These are phyloP conservation scores for Metschnikowia continentalis DNA, from an alignment of 805 yeast species.

Conservation along the genomic window DNA sequence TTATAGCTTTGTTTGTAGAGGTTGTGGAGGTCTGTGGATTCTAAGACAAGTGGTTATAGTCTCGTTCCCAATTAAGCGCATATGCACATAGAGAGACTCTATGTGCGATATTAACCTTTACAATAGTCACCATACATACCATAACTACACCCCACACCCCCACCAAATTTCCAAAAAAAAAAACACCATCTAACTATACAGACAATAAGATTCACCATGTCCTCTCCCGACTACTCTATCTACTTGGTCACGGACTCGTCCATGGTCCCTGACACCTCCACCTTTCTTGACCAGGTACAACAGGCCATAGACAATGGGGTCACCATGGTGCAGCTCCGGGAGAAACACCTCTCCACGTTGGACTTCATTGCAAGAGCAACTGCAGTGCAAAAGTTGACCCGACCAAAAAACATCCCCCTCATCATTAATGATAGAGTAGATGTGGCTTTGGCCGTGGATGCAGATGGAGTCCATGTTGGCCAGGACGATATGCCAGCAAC, in stretches of 20 bases:
- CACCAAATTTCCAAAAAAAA: no score
- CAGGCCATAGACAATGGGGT: constrained; percentile 67
- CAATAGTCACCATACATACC: no score
- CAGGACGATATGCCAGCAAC: constrained; percentile 77
- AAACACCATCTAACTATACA: no score
- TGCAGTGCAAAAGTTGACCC: constrained; percentile 59
- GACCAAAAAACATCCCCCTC: constrained; percentile 59
- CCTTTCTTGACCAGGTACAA: constrained; percentile 59
- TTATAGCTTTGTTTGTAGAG: no score
- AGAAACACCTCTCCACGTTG: constrained; percentile 65
- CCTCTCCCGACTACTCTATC: constrained; percentile 30
- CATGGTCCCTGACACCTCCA: constrained; percentile 58
- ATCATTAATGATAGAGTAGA: constrained; percentile 85
- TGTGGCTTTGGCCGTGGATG: constrained; percentile 83
- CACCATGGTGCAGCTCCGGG: constrained; percentile 79
- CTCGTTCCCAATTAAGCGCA: constrained; percentile 1
- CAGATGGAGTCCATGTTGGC: constrained; percentile 91
- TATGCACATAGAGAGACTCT: constrained; percentile 14
- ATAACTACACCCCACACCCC: no score
- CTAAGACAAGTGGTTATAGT: no score
- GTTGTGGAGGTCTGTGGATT: no score
- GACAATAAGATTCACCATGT: no score
- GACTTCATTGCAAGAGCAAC: constrained; percentile 62
- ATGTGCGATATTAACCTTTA: constrained; percentile 10
- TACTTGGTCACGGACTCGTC: constrained; percentile 80